A percentile compares a stretch with the other conserved stretches of the same genome.
phyloP scores from a whole-genome alignment of 129 eudicot genomes.

The Dittrichia graveolens region DNA sequence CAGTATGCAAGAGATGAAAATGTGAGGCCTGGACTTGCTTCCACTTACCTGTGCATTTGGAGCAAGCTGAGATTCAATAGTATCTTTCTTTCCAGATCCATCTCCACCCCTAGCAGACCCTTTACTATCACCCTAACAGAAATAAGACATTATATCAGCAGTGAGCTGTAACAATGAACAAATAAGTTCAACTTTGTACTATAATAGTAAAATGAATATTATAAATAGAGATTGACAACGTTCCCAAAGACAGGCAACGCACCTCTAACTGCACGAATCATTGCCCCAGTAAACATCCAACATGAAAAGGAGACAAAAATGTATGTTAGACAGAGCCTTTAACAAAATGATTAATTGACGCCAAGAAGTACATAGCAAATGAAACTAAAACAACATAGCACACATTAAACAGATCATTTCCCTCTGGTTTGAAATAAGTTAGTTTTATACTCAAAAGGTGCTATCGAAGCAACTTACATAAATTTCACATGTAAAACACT shows the following conservation, averaged over 20 bases:
- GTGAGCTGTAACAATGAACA: background rate
- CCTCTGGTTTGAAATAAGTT: background rate
- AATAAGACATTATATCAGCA: background rate
- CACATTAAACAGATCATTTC: background rate
- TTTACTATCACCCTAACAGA: constrained; percentile 55
- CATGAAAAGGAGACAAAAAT: constrained; percentile 16
- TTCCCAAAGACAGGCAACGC: constrained; percentile 11
- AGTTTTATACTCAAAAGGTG: constrained; percentile 10
- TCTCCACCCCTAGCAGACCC: constrained; percentile 74
- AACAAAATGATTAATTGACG: constrained; percentile 6
- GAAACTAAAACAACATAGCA: background rate
- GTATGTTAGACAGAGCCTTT: constrained; percentile 8
- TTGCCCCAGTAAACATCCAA: constrained; percentile 32
- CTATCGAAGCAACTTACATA: too few species aligned
- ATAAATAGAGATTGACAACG: background rate
- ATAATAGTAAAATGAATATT: background rate
- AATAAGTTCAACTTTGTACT: background rate
- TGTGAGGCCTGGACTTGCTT: background rate
- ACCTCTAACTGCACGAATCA: constrained; percentile 38
- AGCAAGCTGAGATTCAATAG: constrained; percentile 51
- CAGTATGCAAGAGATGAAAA: background rate
- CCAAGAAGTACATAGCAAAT: constrained; percentile 22
- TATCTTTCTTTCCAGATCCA: constrained; percentile 56
- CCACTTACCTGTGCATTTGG: constrained; percentile 54
- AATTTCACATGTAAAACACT: constrained; percentile 1